phyloP scores from a whole-genome alignment of 2,329 filamentous ascomycete species.

The Pseudogymnoascus sp. region DNA sequence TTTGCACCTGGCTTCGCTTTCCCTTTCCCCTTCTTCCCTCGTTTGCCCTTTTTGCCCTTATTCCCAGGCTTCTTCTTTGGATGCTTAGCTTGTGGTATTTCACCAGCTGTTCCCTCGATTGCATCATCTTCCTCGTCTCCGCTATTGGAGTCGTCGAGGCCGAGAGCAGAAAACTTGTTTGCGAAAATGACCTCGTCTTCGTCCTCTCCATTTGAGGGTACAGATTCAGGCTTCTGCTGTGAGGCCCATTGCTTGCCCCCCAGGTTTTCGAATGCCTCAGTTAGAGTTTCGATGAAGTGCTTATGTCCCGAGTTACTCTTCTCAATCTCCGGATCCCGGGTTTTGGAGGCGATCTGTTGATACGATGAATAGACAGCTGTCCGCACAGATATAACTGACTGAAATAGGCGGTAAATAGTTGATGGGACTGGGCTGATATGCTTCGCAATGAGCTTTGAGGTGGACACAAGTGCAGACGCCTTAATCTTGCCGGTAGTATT shows the following conservation, averaged over 20 bases:
- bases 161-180: conserved; percentile 26
- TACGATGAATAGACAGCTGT: conserved; percentile 12
- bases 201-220: conserved; percentile 13
- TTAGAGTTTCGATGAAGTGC: conserved; percentile 16
- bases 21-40: conserved; percentile 24
- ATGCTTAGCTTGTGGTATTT: conserved; percentile 13
- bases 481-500: conserved; percentile 35
- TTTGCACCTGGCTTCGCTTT: conserved; percentile 23
- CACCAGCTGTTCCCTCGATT: conserved; percentile 15
- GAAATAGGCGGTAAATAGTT: conserved; percentile 32
- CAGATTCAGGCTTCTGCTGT: conserved; percentile 23
- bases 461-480: conserved; percentile 31
- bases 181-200: conserved; percentile 24
- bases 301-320: conserved; percentile 16
- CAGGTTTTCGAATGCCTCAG: conserved; percentile 13
- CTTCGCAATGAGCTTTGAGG: conserved; percentile 35
- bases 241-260: conserved; percentile 18
- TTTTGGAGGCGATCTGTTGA: conserved; percentile 11
- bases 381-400: conserved; percentile 21
- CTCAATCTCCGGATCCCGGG: conserved; percentile 17
- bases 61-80: conserved; percentile 20
- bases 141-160: conserved; percentile 17
- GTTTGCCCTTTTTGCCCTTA: conserved; percentile 23
- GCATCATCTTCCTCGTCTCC: conserved; percentile 16
- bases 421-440: conserved; percentile 29